Evolutionary conservation across 495 filamentous ascomycete species (phyloP), one percentile per base, ranked within the genome.

Genomic region (Aspergillus homomorphus): DNA sequence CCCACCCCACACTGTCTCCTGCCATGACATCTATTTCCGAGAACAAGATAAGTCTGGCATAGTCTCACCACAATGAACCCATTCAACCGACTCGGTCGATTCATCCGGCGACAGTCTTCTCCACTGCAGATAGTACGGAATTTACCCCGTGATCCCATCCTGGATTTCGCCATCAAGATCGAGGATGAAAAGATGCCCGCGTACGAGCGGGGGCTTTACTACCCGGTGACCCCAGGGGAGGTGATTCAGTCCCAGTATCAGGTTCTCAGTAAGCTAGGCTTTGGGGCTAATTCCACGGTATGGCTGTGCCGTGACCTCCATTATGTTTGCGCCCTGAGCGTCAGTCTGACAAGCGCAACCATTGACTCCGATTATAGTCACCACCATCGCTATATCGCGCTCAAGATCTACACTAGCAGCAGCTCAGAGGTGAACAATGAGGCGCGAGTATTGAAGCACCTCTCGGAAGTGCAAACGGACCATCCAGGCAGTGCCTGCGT

Each of bases 241-340:
- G 64, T 77, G n/a, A 64, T 77, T 54, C 7, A 45, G 1, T 69
- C 69, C 26, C 71, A 66, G 45, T 84, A 82, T 56, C 72, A 79
- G 59, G 68, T 82, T 55, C 59, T 83, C 21, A 73, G 71, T 22
- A 83, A 84, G 65, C 69, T 82, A 18, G 80, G 81, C 15, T 82
- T 71, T 62, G 80, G 80, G 30, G 65, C 75, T 10, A 69, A 65
- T 52, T 82, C 79, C 16, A 82, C 80, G 4, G 78, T 77, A 7
- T 82, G 78, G 78, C 67, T 83, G 38, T 75, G 72, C 53, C 70
- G 72, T 24, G 78, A 81, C 61, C 60, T 81, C 45, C 61, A 62
- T 71, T 71, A 68, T 56, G 22, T 6, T 43, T 51, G 9, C 12
- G 12, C 28, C 28, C 24, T 7, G 22, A 23, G 33, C 46, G 7